Conservation (phyloP, 306 rosid genomes). For the Lablab purpureus region DNA sequence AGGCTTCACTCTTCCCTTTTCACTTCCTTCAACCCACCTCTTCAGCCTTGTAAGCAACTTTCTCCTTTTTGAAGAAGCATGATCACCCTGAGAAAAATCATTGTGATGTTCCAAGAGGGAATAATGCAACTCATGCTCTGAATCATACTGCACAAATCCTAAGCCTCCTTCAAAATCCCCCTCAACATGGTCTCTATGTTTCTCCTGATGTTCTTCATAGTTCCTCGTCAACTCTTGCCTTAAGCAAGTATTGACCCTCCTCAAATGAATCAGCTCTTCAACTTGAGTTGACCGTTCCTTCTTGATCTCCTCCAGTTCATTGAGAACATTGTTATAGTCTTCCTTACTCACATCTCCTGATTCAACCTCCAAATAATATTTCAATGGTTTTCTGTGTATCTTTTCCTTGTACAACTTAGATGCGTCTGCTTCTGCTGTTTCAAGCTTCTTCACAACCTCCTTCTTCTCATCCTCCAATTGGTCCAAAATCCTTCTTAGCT, state of each 20-base stretch:
- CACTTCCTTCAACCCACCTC: constrained; percentile 68
- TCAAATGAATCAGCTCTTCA: constrained; percentile 52
- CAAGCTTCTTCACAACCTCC: constrained; percentile 54
- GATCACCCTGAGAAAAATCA: constrained; percentile 42
- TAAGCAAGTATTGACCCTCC: constrained; percentile 64
- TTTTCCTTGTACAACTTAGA: constrained; percentile 49
- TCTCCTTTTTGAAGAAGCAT: constrained; percentile 45
- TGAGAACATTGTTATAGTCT: constrained; percentile 50
- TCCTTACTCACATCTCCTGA: constrained; percentile 51
- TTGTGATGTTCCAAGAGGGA: constrained; percentile 44
- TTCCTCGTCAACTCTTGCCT: constrained; percentile 56
- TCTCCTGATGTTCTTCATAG: constrained; percentile 40
- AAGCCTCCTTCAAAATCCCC: constrained; percentile 45
- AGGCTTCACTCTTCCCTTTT: constrained; percentile 57
- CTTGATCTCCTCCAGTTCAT: constrained; percentile 60
- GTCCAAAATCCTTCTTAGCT: constrained; percentile 53
- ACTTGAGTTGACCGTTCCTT: constrained; percentile 53
- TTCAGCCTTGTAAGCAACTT: constrained; percentile 60
- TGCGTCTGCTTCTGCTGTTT: constrained; percentile 50
- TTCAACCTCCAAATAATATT: constrained; percentile 51
- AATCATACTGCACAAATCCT: constrained; percentile 40
- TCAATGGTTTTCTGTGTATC: constrained; percentile 35
- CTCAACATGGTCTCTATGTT: constrained; percentile 32
- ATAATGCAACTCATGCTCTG: constrained; percentile 53
- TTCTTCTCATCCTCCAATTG: constrained; percentile 60